Evolutionary conservation across 163 green algal genomes (phyloP).

Genomic region (Chlamydomonas reinhardtii): DNA sequence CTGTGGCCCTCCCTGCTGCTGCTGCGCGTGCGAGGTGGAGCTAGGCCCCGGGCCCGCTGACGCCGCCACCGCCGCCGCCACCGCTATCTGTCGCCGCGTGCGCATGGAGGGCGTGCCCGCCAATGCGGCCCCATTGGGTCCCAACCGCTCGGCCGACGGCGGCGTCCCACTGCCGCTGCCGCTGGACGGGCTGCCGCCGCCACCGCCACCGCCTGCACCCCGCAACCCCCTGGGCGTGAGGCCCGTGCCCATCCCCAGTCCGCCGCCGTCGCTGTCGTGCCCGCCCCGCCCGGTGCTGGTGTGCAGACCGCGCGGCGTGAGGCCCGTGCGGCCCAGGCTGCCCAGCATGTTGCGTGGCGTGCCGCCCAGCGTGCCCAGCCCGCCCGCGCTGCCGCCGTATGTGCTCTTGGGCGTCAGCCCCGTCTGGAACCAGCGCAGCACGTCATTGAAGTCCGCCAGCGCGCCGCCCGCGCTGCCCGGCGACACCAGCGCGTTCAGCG

Average conservation of each 20-base stretch:
- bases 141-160: slow-evolving; percentile 3
- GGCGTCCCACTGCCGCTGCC: slow-evolving; percentile 3
- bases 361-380: neutral
- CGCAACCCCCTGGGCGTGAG: slow-evolving; percentile 16
- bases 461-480: neutral
- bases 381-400: neutral
- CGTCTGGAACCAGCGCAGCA: slow-evolving; percentile 48
- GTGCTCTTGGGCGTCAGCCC: slow-evolving; percentile 28
- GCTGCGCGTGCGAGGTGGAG: neutral
- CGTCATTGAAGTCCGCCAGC: slow-evolving; percentile 38
- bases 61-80: slow-evolving; percentile 31
- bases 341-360: neutral
- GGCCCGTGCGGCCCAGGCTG: neutral
- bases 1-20: neutral
- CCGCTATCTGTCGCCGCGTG: slow-evolving; percentile 14
- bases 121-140: too few species aligned
- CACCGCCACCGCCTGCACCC: neutral
- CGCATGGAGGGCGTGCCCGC: neutral
- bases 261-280: neutral
- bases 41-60: neutral
- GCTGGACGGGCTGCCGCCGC: neutral
- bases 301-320: slow-evolving; percentile 17
- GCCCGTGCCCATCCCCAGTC: slow-evolving; percentile 22
- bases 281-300: neutral
- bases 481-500: slow-evolving; percentile 14